phyloP scores from a whole-genome alignment of 2,329 filamentous ascomycete genomes.

The Tolypocladium album region DNA sequence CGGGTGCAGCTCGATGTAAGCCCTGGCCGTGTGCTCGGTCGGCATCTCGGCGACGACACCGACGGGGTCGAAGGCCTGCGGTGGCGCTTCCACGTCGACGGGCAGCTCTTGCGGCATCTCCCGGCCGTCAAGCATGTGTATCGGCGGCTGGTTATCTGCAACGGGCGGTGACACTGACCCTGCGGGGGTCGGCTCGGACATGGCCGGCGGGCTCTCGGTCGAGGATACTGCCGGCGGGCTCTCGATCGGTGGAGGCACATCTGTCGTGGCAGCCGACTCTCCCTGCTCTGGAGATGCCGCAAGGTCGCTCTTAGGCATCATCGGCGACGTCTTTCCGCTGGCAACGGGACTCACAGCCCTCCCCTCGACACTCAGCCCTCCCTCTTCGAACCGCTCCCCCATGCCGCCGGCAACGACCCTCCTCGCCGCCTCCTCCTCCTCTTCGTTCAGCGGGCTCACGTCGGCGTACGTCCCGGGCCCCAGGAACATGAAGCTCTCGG shows the following conservation, averaged over 20 bases:
- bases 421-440: slow-evolving; percentile 20
- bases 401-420: slow-evolving; percentile 11
- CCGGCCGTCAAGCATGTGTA: slow-evolving; percentile 23
- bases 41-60: slow-evolving; percentile 37
- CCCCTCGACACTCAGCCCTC: neutral
- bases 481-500: slow-evolving; percentile 42
- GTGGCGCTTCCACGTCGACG: slow-evolving; percentile 9
- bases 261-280: neutral
- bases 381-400: slow-evolving; percentile 6
- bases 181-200: neutral
- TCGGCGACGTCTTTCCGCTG: slow-evolving; percentile 19
- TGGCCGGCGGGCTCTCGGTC: slow-evolving; percentile 5
- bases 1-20: slow-evolving; percentile 31
- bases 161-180: neutral
- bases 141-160: slow-evolving; percentile 3
- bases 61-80: slow-evolving; percentile 24
- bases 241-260: neutral
- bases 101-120: slow-evolving; percentile 21
- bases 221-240: slow-evolving; percentile 4
- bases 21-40: slow-evolving; percentile 28
- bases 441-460: slow-evolving; percentile 30
- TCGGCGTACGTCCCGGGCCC: slow-evolving; percentile 35
- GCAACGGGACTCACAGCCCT: slow-evolving; percentile 18
- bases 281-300: neutral
- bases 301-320: slow-evolving; percentile 8